Evolutionary conservation across 495 filamentous ascomycete genomes (phyloP).

Genomic region (Xylaria palmicola): DNA sequence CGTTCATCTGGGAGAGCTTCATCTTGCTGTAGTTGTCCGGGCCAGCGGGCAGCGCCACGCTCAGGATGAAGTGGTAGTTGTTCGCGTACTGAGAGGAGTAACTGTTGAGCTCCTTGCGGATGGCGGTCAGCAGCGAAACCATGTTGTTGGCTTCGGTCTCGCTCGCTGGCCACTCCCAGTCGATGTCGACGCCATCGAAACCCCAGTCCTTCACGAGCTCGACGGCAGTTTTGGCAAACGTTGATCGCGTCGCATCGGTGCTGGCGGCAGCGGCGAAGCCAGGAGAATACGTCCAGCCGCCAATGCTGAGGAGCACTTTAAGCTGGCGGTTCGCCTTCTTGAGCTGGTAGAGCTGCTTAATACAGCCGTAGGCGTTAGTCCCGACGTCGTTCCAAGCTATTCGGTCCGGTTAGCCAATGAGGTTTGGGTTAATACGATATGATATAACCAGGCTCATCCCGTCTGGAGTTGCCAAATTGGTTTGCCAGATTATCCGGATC

Average conservation of each 20-base stretch:
- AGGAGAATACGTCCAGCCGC: constrained; percentile 83
- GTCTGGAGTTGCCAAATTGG: no score
- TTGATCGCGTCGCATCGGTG: constrained; percentile 51
- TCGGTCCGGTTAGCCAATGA: constrained; percentile 12
- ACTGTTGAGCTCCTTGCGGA: constrained; percentile 62
- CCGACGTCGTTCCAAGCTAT: constrained; percentile 48
- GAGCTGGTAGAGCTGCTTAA: constrained; percentile 83
- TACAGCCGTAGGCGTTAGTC: constrained; percentile 74
- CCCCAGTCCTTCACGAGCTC: constrained; percentile 62
- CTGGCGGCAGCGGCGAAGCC: constrained; percentile 73
- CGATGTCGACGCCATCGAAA: constrained; percentile 48
- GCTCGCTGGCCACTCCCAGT: constrained; percentile 58
- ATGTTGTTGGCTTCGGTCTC: constrained; percentile 65
- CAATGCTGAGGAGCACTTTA: constrained; percentile 86
- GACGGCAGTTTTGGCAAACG: constrained; percentile 66
- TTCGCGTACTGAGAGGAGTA: constrained; percentile 53
- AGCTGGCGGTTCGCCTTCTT: constrained; percentile 82
- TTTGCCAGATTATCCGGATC: neutral
- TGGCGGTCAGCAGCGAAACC: constrained; percentile 66
- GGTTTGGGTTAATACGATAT: neutral
- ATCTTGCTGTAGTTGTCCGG: constrained; percentile 67
- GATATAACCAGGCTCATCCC: no score
- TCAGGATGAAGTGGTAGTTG: constrained; percentile 67
- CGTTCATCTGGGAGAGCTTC: constrained; percentile 60
- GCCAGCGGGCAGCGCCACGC: constrained; percentile 64